These are phyloP conservation scores for Boletales sp. DNA, from an alignment of 768 basidiomycete species.

Conservation along the genomic window DNA sequence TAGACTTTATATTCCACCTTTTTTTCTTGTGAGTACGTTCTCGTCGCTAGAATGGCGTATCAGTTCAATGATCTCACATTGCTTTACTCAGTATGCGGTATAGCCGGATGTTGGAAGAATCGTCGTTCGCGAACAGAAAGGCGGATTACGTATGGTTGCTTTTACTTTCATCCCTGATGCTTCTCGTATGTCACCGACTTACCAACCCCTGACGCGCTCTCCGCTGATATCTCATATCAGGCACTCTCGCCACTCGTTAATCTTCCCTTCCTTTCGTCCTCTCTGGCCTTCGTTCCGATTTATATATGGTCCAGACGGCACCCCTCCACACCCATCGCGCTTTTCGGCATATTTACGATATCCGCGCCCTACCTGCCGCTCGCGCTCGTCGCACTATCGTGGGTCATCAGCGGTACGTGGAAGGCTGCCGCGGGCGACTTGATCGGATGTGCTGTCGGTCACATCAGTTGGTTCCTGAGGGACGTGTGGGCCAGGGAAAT, in stretches of 20 bases:
- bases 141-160: constrained; percentile 98
- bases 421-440: constrained; percentile 79
- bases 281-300: constrained; percentile 91
- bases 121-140: constrained; percentile 83
- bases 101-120: constrained; percentile 95
- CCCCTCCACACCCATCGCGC: constrained; percentile 90
- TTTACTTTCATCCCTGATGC: constrained; percentile 75
- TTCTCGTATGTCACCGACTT: constrained; percentile 57
- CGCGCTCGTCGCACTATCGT: constrained; percentile 84
- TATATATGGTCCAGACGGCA: constrained; percentile 97
- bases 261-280: constrained; percentile 89
- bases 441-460: constrained; percentile 83
- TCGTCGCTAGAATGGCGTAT: background rate
- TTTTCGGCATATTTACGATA: constrained; percentile 93
- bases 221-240: constrained; percentile 34
- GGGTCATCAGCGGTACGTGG: constrained; percentile 81
- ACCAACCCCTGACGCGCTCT: too few species aligned
- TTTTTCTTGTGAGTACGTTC: constrained; percentile 87
- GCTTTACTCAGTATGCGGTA: constrained; percentile 80
- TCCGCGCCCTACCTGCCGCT: constrained; percentile 93
- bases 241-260: constrained; percentile 84
- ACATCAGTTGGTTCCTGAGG: constrained; percentile 79
- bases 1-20: constrained; percentile 95
- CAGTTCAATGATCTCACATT: background rate
- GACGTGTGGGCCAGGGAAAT: constrained; percentile 90